Conservation (phyloP, 352 stramenopile species). For the Phytophthora megakarya region DNA sequence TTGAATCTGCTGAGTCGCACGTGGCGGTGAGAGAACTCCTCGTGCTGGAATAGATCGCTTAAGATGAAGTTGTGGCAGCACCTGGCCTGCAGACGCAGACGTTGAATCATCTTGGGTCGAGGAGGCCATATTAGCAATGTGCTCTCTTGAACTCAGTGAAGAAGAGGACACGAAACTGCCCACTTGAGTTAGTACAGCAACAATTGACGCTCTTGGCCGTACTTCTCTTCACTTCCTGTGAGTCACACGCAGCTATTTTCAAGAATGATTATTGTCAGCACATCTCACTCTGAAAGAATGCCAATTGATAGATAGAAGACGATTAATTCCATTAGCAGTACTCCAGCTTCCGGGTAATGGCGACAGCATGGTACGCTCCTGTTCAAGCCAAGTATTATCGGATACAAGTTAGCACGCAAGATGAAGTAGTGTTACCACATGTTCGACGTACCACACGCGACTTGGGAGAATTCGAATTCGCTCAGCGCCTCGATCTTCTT, state of each 20-base stretch:
- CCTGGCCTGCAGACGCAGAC: conserved; percentile 7
- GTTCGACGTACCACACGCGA: conserved; percentile 59
- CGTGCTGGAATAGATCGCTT: conserved; percentile 19
- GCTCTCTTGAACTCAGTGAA: background rate
- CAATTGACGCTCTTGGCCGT: too few species aligned
- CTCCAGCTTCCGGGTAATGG: conserved; percentile 52
- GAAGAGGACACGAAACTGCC: conserved; percentile 15
- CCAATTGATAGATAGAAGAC: conserved; percentile 8
- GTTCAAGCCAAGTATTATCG: conserved; percentile 4
- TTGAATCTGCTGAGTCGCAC: background rate
- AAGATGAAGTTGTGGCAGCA: conserved; percentile 22
- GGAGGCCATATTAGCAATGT: conserved; percentile 22
- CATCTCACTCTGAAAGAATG: conserved; percentile 4
- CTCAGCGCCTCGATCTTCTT: conserved; percentile 43
- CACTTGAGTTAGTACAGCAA: too few species aligned
- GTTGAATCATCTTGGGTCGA: background rate
- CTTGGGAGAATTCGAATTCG: conserved; percentile 56
- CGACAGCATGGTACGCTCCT: conserved; percentile 75
- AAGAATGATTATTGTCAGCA: too few species aligned
- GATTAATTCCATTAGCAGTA: conserved; percentile 37
- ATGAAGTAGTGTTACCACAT: background rate
- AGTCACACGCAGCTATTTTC: conserved; percentile 33
- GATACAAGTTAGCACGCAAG: conserved; percentile 2
- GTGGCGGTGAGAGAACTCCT: conserved; percentile 27
- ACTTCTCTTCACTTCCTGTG: conserved; percentile 11